Base-by-base conservation (phyloP, 768 basidiomycete genomes). In the Pleurotus ostreatus region DNA sequence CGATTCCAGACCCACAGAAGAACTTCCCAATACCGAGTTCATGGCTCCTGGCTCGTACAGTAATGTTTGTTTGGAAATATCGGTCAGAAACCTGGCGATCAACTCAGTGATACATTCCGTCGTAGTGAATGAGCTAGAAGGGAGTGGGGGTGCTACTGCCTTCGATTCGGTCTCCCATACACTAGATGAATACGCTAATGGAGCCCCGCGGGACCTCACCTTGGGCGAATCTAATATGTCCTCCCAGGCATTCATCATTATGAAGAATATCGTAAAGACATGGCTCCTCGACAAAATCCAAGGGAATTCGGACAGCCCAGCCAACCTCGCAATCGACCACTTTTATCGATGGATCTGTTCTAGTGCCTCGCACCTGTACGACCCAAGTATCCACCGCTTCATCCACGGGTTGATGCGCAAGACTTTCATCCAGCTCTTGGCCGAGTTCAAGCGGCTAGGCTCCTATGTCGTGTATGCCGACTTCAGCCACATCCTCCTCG, bases 321-420 rank as follows among this genome's bases (percentile, higher is more conserved):
- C 89, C 0, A 78, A 81, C 1, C 64, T 90, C 2, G 84, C 86
- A 2, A 81, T 97, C 52, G 91, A 95, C 64, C 94, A 98, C 70
- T 98, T 98, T 74, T 98, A 95, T 94, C 79, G 97, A 43, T 99
- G 97, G 97, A 81, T 97, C 61, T 89, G 86, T 68, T 93, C 93
- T 2, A 84, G 81, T 44, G 78, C 85, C 4, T 90, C 94, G 15
- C 80, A 86, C 57, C 84, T 98, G 76, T 95, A 93, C 67, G 97
- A 99, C 65, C 86, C 94, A 1, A 88, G 92, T 57, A 78, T 99
- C 5, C 94, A 98, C 66, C 85, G 89, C 0, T 99, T 99, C 70
- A 75, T 98, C 7, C 89, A 95, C 62, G 91, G 94, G 12, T 81
- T 98, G 46, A 99, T 99, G 97, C 85, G 92, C 58, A 98, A 99